Percentiles rank a stretch among this genome's conserved stretches.
These are phyloP conservation scores for Nevesoporus exiguus DNA, from an alignment of 768 basidiomycete species.

Conservation along the genomic window DNA sequence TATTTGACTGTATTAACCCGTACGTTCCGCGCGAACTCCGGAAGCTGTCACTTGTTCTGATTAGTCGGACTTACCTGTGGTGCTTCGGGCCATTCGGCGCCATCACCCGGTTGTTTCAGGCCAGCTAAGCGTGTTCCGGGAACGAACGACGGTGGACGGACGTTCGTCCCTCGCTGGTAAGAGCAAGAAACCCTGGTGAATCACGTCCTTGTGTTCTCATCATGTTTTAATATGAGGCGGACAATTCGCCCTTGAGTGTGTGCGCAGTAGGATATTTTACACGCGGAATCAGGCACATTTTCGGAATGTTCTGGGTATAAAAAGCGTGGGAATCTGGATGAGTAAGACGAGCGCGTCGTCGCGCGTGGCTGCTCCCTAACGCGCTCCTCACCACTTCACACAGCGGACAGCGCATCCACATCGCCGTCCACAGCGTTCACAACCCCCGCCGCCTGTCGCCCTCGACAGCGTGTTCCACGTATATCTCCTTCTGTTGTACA, in stretches of 20 bases:
- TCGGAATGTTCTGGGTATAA: constrained; percentile 24
- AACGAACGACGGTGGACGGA: background rate
- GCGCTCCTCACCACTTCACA: constrained; percentile 37
- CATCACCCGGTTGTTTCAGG: constrained; percentile 12
- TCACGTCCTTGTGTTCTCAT: constrained; percentile 7
- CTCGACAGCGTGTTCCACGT: constrained; percentile 12
- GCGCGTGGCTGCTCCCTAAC: constrained; percentile 36
- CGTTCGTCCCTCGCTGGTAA: constrained; percentile 2
- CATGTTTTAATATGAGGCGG: constrained; percentile 13
- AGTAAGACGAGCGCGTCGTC: constrained; percentile 38
- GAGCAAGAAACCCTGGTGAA: constrained; percentile 3
- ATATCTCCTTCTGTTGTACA: constrained; percentile 17
- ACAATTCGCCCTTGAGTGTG: constrained; percentile 4
- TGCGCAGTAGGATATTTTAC: constrained; percentile 17
- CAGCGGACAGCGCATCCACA: constrained; percentile 35
- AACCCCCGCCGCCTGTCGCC: constrained; percentile 12
- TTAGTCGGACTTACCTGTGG: constrained; percentile 24
- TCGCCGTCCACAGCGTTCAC: constrained; percentile 34
- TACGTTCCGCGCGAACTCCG: constrained; percentile 28
- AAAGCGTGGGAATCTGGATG: constrained; percentile 34
- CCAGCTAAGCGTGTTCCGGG: constrained; percentile 5
- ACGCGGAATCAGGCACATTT: constrained; percentile 19
- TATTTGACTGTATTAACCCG: constrained; percentile 13
- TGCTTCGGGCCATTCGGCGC: constrained; percentile 17
- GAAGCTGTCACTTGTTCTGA: constrained; percentile 18